These are phyloP conservation scores for Flueggea neowawraea DNA, from an alignment of 441 rosid genomes.

Conservation along the genomic window DNA sequence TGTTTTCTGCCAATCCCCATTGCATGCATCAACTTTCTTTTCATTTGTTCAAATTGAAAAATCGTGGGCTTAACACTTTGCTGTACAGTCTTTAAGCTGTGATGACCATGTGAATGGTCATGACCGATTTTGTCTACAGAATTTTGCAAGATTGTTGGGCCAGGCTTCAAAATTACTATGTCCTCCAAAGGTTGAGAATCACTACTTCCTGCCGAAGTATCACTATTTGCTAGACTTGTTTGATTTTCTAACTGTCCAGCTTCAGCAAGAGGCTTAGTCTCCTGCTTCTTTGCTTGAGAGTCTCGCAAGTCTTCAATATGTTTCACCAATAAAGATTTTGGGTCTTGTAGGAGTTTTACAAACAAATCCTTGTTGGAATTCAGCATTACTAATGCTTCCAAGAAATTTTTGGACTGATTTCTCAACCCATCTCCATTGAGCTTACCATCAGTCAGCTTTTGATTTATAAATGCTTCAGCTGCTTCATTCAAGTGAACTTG, in stretches of 20 bases:
- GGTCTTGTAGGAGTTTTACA: constrained; percentile 68
- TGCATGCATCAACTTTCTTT: constrained; percentile 56
- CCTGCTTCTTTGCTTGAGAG: constrained; percentile 26
- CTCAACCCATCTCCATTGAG: constrained; percentile 16
- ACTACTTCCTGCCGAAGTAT: constrained; percentile 8
- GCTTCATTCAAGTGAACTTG: constrained; percentile 48
- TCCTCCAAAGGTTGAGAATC: constrained; percentile 25
- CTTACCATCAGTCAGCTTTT: constrained; percentile 37
- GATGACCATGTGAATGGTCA: constrained; percentile 19
- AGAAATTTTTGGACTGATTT: constrained; percentile 51
- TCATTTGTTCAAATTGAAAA: constrained; percentile 51
- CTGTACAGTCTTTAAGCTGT: constrained; percentile 19
- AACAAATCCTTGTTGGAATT: constrained; percentile 74
- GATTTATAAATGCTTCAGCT: constrained; percentile 58
- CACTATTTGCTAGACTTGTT: constrained; percentile 8
- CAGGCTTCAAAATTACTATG: constrained; percentile 54
- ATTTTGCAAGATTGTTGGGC: constrained; percentile 28
- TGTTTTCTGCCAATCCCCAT: constrained; percentile 41
- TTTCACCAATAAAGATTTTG: constrained; percentile 52
- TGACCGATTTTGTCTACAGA: constrained; percentile 14
- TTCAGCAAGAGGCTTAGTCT: constrained; percentile 12
- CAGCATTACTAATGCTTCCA: constrained; percentile 62
- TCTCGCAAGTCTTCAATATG: constrained; percentile 49
- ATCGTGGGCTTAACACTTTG: constrained; percentile 29
- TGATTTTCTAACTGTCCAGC: constrained; percentile 16